These are phyloP conservation scores for Colletotrichum horii DNA, from an alignment of 2,329 filamentous ascomycete genomes.

Conservation along the genomic window DNA sequence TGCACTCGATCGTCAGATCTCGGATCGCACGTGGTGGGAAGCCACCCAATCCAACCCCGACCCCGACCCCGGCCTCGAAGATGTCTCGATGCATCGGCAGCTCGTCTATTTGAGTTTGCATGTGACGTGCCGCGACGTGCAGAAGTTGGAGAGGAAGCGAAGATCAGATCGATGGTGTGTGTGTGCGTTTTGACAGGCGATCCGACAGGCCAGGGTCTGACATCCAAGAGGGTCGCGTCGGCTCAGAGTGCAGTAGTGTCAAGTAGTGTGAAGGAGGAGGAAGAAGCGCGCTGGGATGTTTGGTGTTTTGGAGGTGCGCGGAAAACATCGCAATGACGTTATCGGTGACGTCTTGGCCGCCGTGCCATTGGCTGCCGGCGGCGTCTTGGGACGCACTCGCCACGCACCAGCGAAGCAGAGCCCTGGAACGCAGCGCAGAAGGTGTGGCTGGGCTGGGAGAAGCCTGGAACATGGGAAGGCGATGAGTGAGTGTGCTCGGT, in stretches of 20 bases:
- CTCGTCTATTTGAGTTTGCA: neutral
- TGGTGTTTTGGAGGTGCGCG: neutral
- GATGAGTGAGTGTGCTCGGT: constrained; percentile 10
- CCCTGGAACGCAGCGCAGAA: neutral
- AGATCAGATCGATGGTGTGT: neutral
- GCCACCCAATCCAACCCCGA: neutral
- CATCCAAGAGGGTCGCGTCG: neutral
- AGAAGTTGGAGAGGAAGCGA: neutral
- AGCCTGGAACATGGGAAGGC: constrained; percentile 11
- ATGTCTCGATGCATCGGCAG: neutral
- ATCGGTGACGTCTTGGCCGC: constrained; percentile 19
- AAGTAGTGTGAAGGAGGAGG: neutral
- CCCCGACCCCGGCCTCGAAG: neutral
- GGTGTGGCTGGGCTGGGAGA: constrained; percentile 22
- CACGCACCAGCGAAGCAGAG: constrained; percentile 3
- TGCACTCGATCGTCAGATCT: neutral
- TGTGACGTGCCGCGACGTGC: neutral
- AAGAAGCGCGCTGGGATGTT: neutral
- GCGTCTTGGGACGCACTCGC: constrained; percentile 12
- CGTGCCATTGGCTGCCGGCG: constrained; percentile 9
- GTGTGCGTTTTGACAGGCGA: neutral
- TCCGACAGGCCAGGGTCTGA: neutral
- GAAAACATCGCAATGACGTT: constrained; percentile 13
- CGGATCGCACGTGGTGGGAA: neutral
- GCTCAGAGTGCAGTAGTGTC: neutral